Base-by-base conservation (phyloP, 768 basidiomycete genomes). In the Mycena capillaripes region DNA sequence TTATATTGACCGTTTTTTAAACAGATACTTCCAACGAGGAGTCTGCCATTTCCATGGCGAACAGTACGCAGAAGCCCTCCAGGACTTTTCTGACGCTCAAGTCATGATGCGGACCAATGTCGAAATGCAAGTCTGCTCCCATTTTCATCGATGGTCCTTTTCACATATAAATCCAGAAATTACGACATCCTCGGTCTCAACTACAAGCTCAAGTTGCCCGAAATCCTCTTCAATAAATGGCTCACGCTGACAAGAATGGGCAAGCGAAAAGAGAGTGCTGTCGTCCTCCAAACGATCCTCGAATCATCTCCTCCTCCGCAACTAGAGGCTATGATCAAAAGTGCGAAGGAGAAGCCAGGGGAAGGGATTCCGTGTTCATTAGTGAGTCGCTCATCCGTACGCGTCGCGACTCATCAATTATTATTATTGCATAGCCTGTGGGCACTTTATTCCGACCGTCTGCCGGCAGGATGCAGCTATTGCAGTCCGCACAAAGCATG, bases 1-100 rank as follows among this genome's bases (percentile, higher is more conserved):
- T 17, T 21, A 64, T 27, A 16, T 21, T 59, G 11, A 42, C 16
- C 16, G 11, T 48, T 23, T 10, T 14, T 59, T 17, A 44, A 3
- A 6, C 55, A 77, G 77, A 5, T 78, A 74, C 57, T 78, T 78
- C 36, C 76, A 76, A 52, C 67, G 77, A 11, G 77, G 74, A 0
- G 70, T 70, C 4, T 53, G 48, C 16, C 69, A 74, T n/a, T 74
- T 66, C n/a, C 16, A 69, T 11, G 55, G 69, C 2, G 69, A 60
- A 21, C 53, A 70, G 12, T 58, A 69, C 36, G 68, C 56, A 0
- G 56, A 75, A 44, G 76, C 77, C 4, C 7, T 64, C 29, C 42
- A 72, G 46, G 77, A 78, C 52, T 75, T 76, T 48, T 27, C 63
- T 10, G 70, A 74, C 3, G 71, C 77, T 0, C 56, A 72, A 27